A percentile compares a stretch with the other conserved stretches of the same genome.
phyloP scores from a whole-genome alignment of 2,329 filamentous ascomycete genomes.

The Colletotrichum higginsianum region DNA sequence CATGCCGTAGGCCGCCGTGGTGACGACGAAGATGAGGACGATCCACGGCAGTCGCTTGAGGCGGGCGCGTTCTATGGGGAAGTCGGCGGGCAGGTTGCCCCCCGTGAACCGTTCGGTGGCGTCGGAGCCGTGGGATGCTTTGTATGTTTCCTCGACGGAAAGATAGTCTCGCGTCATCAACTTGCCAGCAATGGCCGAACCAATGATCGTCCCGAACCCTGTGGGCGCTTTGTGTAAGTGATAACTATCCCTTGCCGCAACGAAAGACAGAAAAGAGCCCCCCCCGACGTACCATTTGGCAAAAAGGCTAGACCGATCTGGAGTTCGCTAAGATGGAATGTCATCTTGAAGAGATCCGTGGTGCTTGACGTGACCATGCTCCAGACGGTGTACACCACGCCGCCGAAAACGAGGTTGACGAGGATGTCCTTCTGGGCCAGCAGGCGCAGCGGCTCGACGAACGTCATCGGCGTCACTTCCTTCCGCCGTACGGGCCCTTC shows the following conservation, averaged over 20 bases:
- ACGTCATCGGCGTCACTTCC: conserved; percentile 49
- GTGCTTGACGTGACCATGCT: conserved; percentile 64
- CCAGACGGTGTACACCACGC: conserved; percentile 56
- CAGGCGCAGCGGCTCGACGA: conserved; percentile 55
- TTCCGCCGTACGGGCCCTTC: conserved; percentile 28
- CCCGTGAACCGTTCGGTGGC: conserved; percentile 48
- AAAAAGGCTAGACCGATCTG: conserved; percentile 47
- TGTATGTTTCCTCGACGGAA: conserved; percentile 44
- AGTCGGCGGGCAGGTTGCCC: conserved; percentile 51
- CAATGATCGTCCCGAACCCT: conserved; percentile 58
- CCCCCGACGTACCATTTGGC: conserved; percentile 45
- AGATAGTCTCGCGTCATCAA: conserved; percentile 56
- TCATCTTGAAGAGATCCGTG: conserved; percentile 52
- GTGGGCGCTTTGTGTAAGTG: not conserved
- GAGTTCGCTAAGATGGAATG: conserved; percentile 46
- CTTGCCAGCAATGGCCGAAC: conserved; percentile 57
- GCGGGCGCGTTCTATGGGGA: conserved; percentile 59
- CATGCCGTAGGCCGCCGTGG: conserved; percentile 56
- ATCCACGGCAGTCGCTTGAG: conserved; percentile 59
- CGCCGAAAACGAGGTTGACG: conserved; percentile 59
- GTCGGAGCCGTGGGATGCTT: conserved; percentile 30
- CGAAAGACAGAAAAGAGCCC: no score
- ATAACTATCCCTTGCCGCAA: not conserved
- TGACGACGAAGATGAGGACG: conserved; percentile 47
- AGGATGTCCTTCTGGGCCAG: conserved; percentile 60